phyloP scores from a whole-genome alignment of 768 basidiomycete species.

The Termitomyces sp. region DNA sequence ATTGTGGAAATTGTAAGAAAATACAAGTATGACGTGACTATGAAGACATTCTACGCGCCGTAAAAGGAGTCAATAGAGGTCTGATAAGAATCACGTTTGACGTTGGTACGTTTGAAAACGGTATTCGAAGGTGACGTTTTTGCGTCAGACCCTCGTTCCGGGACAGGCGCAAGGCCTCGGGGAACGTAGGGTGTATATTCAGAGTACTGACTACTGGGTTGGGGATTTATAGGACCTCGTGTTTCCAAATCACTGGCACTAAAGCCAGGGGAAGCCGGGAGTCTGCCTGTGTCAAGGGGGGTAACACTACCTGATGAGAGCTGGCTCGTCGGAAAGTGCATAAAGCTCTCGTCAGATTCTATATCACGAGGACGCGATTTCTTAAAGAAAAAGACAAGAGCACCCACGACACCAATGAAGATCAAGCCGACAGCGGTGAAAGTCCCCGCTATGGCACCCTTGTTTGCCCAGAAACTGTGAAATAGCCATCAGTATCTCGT shows the following conservation, averaged over 20 bases:
- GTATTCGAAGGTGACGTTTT: background rate
- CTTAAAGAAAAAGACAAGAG: conserved; percentile 20
- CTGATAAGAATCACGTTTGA: conserved; percentile 21
- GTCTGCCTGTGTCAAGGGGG: conserved; percentile 1
- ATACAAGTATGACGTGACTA: background rate
- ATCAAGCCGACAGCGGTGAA: conserved; percentile 26
- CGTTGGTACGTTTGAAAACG: background rate
- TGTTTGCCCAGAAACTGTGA: conserved; percentile 30
- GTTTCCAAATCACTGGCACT: conserved; percentile 18
- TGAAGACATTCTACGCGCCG: conserved; percentile 20
- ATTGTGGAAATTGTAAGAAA: background rate
- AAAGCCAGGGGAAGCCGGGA: conserved; percentile 18
- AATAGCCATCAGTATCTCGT: background rate
- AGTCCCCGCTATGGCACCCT: conserved; percentile 29
- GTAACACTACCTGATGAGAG: conserved; percentile 7
- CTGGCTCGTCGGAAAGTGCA: conserved; percentile 4
- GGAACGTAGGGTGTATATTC: conserved; percentile 6
- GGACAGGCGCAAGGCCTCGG: conserved; percentile 8
- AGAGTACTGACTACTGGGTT: conserved; percentile 1
- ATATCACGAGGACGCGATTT: conserved; percentile 19
- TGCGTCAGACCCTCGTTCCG: conserved; percentile 4
- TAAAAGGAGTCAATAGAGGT: conserved; percentile 37
- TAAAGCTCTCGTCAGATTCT: conserved; percentile 21
- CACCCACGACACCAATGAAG: conserved; percentile 17
- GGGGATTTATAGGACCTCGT: conserved; percentile 23